Base-by-base conservation (phyloP, 805 yeast species). In the Suhomyces sp. region DNA sequence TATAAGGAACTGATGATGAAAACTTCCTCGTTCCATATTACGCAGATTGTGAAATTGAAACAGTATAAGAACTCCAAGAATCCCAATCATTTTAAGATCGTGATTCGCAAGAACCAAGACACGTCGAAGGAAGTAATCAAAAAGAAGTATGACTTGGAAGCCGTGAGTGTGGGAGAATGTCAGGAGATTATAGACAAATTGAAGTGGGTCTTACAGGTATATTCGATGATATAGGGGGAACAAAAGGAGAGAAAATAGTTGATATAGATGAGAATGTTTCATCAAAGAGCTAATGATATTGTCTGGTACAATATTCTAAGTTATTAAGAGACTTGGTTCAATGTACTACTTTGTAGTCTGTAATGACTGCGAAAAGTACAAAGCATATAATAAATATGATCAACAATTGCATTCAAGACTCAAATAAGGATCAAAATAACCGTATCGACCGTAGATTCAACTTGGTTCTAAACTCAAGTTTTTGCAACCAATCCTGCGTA, bases 11-110 rank as follows among this genome's bases (percentile, higher is more conserved):
- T 83, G 54, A 65, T 72, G 58, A 76, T 83, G 47, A 90, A 90
- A 53, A 90, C 96, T 0, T 79, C 88, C 11, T 83, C 95, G 0
- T 87, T 91, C 56, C 95, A 88, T 51, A 77, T 88, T 7, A 76
- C 84, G 13, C 95, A 86, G 51, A 78, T 91, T 16, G 57, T 77
- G 12, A 77, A 79, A 38, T 73, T 86, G 42, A 88, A 88, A 51
- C 93, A 82, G 53, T 83, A 88, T 33, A 69, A 75, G 24, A 52
- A 54, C 29, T 47, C 60, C 28, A 83, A 87, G 48, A 77, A 81
- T 14, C 88, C 91, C 0, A 73, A 75, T 11, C 83, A 86, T 48
- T 87, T 91, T 64, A 90, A 90, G 56, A 77, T 91, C 6, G 81
- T 86, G 11, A 81, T 88, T 5, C 46, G 53, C 28, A 66, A 65